These are phyloP conservation scores for Orbilia oligospora DNA, from an alignment of 2,329 filamentous ascomycete genomes.

Conservation along the genomic window DNA sequence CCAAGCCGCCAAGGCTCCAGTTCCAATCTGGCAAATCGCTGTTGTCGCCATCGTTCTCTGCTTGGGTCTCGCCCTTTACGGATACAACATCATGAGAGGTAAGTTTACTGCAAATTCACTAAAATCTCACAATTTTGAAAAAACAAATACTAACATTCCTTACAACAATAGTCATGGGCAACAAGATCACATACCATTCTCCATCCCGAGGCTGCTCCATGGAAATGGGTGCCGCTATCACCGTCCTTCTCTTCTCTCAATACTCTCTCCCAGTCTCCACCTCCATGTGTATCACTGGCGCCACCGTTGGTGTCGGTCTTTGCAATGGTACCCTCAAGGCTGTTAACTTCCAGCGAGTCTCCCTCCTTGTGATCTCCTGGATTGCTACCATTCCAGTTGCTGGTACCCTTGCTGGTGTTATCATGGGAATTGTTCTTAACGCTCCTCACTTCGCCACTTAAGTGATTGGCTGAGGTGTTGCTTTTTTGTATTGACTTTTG, in stretches of 20 bases:
- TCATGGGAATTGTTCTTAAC: constrained; percentile 76
- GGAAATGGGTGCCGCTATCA: constrained; percentile 75
- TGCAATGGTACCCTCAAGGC: constrained; percentile 74
- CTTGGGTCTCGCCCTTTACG: constrained; percentile 75
- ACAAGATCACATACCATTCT: constrained; percentile 76
- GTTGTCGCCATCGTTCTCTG: constrained; percentile 72
- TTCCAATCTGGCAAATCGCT: constrained; percentile 74
- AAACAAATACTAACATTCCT: constrained; percentile 34
- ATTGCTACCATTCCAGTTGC: constrained; percentile 74
- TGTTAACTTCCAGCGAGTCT: constrained; percentile 75
- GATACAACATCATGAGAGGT: constrained; percentile 75
- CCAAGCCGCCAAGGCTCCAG: constrained; percentile 71
- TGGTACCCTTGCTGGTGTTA: constrained; percentile 73
- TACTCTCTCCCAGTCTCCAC: constrained; percentile 76
- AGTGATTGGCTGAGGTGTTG: constrained; percentile 12
- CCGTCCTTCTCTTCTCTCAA: constrained; percentile 76
- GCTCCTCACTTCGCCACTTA: constrained; percentile 70
- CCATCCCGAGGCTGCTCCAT: constrained; percentile 74
- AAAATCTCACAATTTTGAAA: constrained; percentile 64
- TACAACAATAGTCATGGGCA: constrained; percentile 71
- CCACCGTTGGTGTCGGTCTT: constrained; percentile 75
- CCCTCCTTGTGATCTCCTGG: constrained; percentile 75
- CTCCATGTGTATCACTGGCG: constrained; percentile 76
- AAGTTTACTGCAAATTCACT: constrained; percentile 70
- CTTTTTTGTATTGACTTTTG: background rate